Conservation (phyloP, 192 early-diverging fungal genomes). For the Backusella parvicylindrica region DNA sequence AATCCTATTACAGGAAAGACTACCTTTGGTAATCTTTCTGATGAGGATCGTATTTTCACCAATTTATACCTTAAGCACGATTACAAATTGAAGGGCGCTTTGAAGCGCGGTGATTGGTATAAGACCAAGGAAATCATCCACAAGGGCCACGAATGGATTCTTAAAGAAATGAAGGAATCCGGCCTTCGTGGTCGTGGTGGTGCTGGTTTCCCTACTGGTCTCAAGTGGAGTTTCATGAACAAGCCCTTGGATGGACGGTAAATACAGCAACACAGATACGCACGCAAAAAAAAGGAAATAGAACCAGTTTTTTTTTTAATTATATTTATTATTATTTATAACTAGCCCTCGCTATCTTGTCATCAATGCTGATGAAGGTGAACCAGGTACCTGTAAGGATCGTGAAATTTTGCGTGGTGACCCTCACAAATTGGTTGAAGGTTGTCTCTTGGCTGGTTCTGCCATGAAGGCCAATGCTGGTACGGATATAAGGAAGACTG, state of each 20-base stretch:
- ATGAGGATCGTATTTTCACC: slow-evolving; percentile 97
- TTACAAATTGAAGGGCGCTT: slow-evolving; percentile 81
- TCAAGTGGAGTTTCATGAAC: slow-evolving; percentile 99
- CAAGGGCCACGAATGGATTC: slow-evolving; percentile 97
- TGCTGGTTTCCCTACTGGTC: slow-evolving; percentile 95
- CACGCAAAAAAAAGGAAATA: background rate
- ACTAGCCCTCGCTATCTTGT: slow-evolving; percentile 89
- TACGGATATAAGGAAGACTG: slow-evolving; percentile 42
- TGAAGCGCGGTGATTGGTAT: slow-evolving; percentile 98
- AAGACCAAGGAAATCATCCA: slow-evolving; percentile 97
- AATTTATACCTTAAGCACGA: slow-evolving; percentile 95
- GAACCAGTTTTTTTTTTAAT: background rate
- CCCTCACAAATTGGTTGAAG: slow-evolving; percentile 96
- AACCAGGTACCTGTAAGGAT: slow-evolving; percentile 98
- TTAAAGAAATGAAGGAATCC: slow-evolving; percentile 95
- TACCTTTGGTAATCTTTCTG: slow-evolving; percentile 69
- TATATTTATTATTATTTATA: background rate
- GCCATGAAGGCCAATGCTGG: slow-evolving; percentile 95
- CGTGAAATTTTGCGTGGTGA: slow-evolving; percentile 64
- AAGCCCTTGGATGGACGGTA: slow-evolving; percentile 80
- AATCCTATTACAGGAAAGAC: slow-evolving; percentile 39
- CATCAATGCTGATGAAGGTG: slow-evolving; percentile 98
- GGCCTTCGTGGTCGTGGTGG: slow-evolving; percentile 94
- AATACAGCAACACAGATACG: background rate
- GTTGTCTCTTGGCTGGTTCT: slow-evolving; percentile 92